Evolutionary conservation across 148 eudicot genomes (phyloP), one percentile per base, ranked within the genome.

Genomic region (Diospyros kaki): DNA sequence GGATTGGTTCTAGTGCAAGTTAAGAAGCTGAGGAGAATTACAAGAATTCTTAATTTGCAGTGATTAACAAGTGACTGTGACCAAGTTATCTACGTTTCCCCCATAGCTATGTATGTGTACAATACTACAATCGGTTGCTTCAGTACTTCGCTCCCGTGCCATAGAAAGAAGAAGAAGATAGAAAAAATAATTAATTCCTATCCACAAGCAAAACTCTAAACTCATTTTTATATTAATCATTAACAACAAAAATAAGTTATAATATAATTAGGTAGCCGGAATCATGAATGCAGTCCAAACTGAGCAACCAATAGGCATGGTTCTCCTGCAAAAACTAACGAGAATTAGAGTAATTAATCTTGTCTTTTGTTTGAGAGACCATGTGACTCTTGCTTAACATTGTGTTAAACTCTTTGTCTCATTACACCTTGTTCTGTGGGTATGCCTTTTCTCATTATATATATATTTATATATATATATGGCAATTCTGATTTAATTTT

Each of bases 391-490:
- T 61, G 38, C 8, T 39, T 61, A 61, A 28, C 28, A 4, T 53
- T 61, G 18, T 7, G 9, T 9, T 6, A 3, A n/a, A 61, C 1
- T 6, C 2, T 3, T 61, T 61, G 64, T 61, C 64, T 7, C 6
- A 61, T 61, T 61, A 61, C 64, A 61, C 64, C 64, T 61, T 61
- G 17, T 61, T 61, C 4, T 38, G 64, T 61, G 64, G 43, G 64
- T 61, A 28, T 18, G 5, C 9, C 18, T 61, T 28, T 6, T 28
- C 11, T 61, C 63, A 6, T 59, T 28, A 28, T 28, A 28, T 28
- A 28, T 28, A 28, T 28, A 28, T 28, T 59, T 28, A 28, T 28
- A 28, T 28, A 28, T 28, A 28, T 28, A 28, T 28, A 28, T 28
- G 28, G 28, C 28, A 28, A 28, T 28, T 28, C 28, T 28, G 28